phyloP scores from a whole-genome alignment of 306 rosid species.

The Gastrolobium villosum region DNA sequence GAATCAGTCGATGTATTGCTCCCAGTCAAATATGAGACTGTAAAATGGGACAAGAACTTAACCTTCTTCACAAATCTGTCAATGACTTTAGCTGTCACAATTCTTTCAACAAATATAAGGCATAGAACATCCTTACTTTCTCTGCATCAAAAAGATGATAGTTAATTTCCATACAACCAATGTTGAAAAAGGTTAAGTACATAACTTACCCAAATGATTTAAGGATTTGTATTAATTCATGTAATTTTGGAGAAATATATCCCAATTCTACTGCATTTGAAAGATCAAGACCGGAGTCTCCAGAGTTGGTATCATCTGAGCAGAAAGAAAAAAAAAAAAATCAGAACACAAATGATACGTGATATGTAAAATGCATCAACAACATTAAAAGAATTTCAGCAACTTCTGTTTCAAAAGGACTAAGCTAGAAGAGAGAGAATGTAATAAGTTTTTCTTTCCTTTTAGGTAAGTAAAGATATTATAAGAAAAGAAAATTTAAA shows the following conservation, averaged over 20 bases:
- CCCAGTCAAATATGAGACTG: slow-evolving; percentile 76
- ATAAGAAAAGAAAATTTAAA: no score
- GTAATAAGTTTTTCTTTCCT: not conserved
- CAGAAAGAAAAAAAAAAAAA: not conserved
- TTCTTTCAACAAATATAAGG: slow-evolving; percentile 78
- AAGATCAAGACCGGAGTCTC: slow-evolving; percentile 53
- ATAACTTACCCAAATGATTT: slow-evolving; percentile 67
- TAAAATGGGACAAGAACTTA: slow-evolving; percentile 62
- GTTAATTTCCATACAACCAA: slow-evolving; percentile 34
- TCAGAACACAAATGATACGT: not conserved
- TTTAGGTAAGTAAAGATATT: no score
- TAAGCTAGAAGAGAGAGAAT: not conserved
- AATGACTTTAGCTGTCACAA: slow-evolving; percentile 72
- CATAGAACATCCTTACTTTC: slow-evolving; percentile 61
- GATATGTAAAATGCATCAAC: not conserved
- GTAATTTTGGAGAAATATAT: slow-evolving; percentile 67
- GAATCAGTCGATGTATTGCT: slow-evolving; percentile 61
- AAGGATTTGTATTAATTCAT: slow-evolving; percentile 63
- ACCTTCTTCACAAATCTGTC: slow-evolving; percentile 66
- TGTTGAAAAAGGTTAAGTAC: not conserved
- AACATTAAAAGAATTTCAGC: slow-evolving; percentile 10
- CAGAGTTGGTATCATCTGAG: slow-evolving; percentile 52
- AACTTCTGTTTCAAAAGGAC: not conserved
- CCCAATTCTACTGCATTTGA: slow-evolving; percentile 64
- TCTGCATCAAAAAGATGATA: slow-evolving; percentile 54